Conservation (phyloP, 116 monocot species). For the Posidonia oceanica region DNA sequence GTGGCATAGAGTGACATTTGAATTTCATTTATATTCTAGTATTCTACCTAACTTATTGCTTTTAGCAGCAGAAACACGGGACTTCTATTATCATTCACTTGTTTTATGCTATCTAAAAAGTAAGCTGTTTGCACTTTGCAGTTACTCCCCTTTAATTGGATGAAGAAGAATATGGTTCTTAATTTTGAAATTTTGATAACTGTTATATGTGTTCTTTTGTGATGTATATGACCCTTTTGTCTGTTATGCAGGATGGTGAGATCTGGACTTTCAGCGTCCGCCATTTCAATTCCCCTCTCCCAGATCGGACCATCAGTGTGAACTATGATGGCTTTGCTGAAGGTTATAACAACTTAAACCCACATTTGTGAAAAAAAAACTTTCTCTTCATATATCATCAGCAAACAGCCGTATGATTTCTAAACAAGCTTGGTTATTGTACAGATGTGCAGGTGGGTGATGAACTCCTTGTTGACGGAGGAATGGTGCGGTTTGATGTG, state of each 20-base stretch:
- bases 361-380: not conserved
- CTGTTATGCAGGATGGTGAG: conserved; percentile 64
- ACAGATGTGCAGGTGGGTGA: conserved; percentile 85
- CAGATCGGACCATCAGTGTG: conserved; percentile 77
- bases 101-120: no score
- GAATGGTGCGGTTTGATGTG: conserved; percentile 96
- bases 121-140: no score
- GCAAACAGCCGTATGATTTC: not conserved
- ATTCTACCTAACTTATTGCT: no score
- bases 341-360: conserved; percentile 23
- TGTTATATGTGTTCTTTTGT: no score
- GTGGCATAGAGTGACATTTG: no score
- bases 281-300: conserved; percentile 59
- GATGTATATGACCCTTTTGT: no score
- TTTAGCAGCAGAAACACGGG: no score
- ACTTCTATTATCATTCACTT: no score
- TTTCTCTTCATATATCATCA: not conserved
- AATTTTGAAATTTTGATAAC: no score
- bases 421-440: conserved; percentile 6
- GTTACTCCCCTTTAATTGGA: no score
- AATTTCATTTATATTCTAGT: no score
- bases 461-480: conserved; percentile 94
- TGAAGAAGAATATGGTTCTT: no score
- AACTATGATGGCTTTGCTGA: conserved; percentile 97
- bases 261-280: conserved; percentile 93